phyloP scores from a whole-genome alignment of 495 filamentous ascomycete genomes.

The Penicillium coffeae region DNA sequence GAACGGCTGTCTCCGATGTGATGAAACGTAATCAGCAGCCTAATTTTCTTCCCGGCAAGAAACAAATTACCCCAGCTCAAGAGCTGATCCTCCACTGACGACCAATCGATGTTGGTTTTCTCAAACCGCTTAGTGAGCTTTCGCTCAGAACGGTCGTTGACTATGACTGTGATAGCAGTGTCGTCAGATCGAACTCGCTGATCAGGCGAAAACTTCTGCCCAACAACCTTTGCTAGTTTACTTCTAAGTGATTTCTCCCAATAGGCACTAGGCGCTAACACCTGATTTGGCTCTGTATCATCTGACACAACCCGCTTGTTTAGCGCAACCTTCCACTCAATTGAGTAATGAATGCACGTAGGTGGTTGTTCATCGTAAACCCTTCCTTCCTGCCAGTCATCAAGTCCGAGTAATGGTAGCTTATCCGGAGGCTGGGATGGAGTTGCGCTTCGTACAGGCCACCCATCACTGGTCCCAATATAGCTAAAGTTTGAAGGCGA shows the following conservation, averaged over 20 bases:
- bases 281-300: slow-evolving; percentile 27
- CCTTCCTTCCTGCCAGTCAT: slow-evolving; percentile 18
- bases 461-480: too few species aligned
- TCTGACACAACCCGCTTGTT: slow-evolving; percentile 23
- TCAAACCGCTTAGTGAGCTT: slow-evolving; percentile 18
- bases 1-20: too few species aligned
- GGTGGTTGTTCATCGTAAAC: slow-evolving; percentile 28
- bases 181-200: slow-evolving; percentile 8
- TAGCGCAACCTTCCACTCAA: slow-evolving; percentile 31
- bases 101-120: slow-evolving; percentile 12
- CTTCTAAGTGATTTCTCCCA: slow-evolving; percentile 15
- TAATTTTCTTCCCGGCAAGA: too few species aligned
- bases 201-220: neutral
- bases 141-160: slow-evolving; percentile 9
- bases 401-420: slow-evolving; percentile 6
- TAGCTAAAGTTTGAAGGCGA: too few species aligned
- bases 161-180: slow-evolving; percentile 7
- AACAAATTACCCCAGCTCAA: too few species aligned
- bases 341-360: slow-evolving; percentile 32
- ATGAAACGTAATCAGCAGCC: too few species aligned
- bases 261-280: slow-evolving; percentile 21
- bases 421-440: neutral
- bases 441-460: too few species aligned
- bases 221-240: slow-evolving; percentile 8
- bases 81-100: slow-evolving; percentile 18